Evolutionary conservation across 306 rosid species (phyloP).

Genomic region (Betula pendula): DNA sequence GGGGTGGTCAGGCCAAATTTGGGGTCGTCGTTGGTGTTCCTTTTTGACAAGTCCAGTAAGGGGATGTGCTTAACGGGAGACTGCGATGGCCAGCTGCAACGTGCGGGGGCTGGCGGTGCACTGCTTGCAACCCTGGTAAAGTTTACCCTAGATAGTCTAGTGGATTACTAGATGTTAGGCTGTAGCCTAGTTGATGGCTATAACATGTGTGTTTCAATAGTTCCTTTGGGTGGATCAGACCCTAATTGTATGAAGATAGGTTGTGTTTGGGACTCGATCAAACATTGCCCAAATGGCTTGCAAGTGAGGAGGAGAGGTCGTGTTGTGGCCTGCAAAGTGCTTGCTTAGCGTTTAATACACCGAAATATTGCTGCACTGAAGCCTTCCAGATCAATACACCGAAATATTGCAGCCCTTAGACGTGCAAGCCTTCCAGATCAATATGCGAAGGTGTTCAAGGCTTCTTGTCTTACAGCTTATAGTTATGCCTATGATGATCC

Average conservation of each 20-base stretch:
- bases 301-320: slow-evolving; percentile 33
- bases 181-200: slow-evolving; percentile 78
- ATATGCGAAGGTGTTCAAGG: slow-evolving; percentile 58
- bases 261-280: slow-evolving; percentile 40
- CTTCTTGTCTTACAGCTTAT: slow-evolving; percentile 58
- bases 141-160: slow-evolving; percentile 58
- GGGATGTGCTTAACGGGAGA: slow-evolving; percentile 60
- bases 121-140: slow-evolving; percentile 64
- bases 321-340: slow-evolving; percentile 57
- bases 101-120: slow-evolving; percentile 45
- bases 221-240: slow-evolving; percentile 36
- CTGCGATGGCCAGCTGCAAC: slow-evolving; percentile 50
- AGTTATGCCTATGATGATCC: slow-evolving; percentile 70
- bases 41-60: slow-evolving; percentile 40
- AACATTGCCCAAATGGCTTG: slow-evolving; percentile 43
- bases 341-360: slow-evolving; percentile 40
- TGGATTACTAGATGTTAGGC: slow-evolving; percentile 61
- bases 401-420: slow-evolving; percentile 26
- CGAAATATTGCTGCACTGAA: slow-evolving; percentile 23
- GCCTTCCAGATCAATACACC: slow-evolving; percentile 28
- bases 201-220: slow-evolving; percentile 51
- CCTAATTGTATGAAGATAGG: slow-evolving; percentile 18
- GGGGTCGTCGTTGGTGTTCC: slow-evolving; percentile 51
- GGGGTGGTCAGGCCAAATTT: slow-evolving; percentile 62
- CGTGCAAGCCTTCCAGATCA: slow-evolving; percentile 42